Conservation (phyloP, 352 stramenopile genomes). For the Pythium brachiatum region DNA sequence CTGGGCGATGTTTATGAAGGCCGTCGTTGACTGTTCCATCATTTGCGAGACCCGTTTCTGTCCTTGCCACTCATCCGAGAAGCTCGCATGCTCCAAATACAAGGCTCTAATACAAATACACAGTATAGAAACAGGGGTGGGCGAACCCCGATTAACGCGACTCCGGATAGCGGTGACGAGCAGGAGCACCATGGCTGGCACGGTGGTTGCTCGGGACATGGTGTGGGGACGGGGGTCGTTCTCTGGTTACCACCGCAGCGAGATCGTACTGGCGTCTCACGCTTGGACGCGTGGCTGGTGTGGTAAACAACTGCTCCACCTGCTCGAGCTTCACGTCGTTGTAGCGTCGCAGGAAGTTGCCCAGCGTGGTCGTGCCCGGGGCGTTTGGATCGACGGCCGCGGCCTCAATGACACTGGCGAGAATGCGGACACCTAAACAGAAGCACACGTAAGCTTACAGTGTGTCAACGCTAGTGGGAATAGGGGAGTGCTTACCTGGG, state of each 20-base stretch:
- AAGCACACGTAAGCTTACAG: not conserved
- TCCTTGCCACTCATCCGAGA: not conserved
- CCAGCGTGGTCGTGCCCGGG: conserved; percentile 31
- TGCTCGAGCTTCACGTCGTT: conserved; percentile 24
- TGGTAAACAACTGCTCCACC: not conserved
- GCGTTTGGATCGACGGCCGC: not conserved
- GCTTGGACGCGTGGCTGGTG: no score
- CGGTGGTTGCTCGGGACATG: not conserved
- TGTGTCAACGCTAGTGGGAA: conserved; percentile 36
- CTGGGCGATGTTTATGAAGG: conserved; percentile 8
- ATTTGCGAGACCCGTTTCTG: not conserved
- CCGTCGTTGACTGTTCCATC: not conserved
- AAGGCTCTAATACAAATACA: not conserved
- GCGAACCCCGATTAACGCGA: not conserved
- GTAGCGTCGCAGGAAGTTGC: conserved; percentile 47
- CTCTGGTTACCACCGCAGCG: not conserved
- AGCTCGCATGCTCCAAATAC: conserved; percentile 5
- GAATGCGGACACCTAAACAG: conserved; percentile 8
- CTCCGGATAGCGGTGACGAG: not conserved
- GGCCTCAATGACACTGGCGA: conserved; percentile 34
- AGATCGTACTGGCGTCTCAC: not conserved
- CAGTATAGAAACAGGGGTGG: no score
- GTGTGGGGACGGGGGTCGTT: not conserved
- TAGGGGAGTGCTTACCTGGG: conserved; percentile 37
- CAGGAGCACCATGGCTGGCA: no score